Conservation (phyloP, 2,329 filamentous ascomycete genomes). For the Blastomyces parvus region DNA sequence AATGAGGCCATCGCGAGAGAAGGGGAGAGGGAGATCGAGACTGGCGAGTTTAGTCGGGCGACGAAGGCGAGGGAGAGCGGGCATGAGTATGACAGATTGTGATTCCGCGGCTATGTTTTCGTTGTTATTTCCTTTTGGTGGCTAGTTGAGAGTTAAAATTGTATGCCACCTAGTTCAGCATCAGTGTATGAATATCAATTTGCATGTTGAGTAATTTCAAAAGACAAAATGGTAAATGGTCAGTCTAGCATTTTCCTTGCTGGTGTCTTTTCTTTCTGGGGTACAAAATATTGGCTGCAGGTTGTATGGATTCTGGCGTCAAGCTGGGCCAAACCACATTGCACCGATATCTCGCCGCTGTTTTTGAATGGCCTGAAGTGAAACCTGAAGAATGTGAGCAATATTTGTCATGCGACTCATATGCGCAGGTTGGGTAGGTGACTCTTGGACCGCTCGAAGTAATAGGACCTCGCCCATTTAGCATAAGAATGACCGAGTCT, state of each 20-base stretch:
- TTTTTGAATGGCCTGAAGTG: no score
- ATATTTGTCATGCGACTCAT: no score
- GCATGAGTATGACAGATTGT: conserved; percentile 7
- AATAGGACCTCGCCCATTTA: no score
- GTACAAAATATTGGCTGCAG: no score
- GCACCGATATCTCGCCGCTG: no score
- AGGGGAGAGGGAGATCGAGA: conserved; percentile 28
- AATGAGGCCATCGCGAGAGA: conserved; percentile 30
- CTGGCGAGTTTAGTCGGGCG: conserved; percentile 22
- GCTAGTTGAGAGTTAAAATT: background rate
- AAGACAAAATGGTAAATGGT: background rate
- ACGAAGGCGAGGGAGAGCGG: conserved; percentile 16
- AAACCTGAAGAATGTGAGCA: background rate
- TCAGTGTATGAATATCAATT: background rate
- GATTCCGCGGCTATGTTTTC: background rate
- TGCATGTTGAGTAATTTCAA: background rate
- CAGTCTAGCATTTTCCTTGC: background rate
- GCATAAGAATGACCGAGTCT: no score
- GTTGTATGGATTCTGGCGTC: no score
- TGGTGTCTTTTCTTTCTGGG: background rate
- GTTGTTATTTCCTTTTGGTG: no score
- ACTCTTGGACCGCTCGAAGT: no score
- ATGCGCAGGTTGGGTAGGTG: no score
- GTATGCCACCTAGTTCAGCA: background rate
- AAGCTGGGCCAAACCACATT: no score